These are phyloP conservation scores for Speleostelium caveatum DNA, from an alignment of 78 protist genomes.

Conservation along the genomic window DNA sequence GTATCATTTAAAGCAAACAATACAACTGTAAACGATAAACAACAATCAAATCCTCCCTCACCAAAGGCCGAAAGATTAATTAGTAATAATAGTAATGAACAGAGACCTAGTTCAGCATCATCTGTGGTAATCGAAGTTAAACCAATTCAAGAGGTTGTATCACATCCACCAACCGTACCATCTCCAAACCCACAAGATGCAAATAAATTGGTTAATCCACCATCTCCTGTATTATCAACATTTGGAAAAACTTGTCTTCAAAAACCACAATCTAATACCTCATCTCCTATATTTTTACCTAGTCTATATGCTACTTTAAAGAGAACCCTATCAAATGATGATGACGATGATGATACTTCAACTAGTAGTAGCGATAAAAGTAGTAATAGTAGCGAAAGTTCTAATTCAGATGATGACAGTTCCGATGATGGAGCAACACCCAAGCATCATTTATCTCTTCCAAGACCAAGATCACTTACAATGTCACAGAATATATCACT, in stretches of 20 bases:
- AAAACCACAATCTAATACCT: background rate
- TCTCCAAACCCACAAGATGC: background rate
- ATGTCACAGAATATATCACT: conserved; percentile 43
- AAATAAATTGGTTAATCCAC: conserved; percentile 17
- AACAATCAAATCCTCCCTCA: background rate
- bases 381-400: background rate
- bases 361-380: background rate
- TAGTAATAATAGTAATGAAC: background rate
- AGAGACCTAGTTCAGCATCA: background rate
- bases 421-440: too few relatives aligned
- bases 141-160: background rate
- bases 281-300: background rate
- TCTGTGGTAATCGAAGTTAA: background rate
- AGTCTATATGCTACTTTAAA: background rate
- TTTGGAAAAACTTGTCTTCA: too few relatives aligned
- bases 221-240: conserved; percentile 61
- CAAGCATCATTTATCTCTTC: too few relatives aligned
- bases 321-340: background rate
- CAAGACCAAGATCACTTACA: conserved; percentile 4
- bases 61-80: background rate
- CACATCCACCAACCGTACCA: background rate
- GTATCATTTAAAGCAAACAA: background rate
- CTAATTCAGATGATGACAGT: background rate
- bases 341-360: conserved; percentile 1
- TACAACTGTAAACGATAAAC: background rate